Conservation (phyloP, 225 moss, liverwort and hornwort species). For the Neckera pumila region DNA sequence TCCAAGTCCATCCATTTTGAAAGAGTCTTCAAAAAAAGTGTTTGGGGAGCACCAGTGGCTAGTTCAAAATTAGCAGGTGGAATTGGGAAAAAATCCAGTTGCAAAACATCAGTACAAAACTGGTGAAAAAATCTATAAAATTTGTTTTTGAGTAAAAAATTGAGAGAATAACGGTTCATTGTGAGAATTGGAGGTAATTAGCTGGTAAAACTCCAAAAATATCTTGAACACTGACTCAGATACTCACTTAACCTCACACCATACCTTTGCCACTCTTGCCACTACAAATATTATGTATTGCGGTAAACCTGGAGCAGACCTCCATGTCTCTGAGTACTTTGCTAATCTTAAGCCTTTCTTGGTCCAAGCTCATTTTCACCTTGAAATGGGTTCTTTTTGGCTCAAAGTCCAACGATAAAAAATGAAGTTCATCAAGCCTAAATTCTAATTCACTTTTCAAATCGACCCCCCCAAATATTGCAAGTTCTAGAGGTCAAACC, state of each 20-base stretch:
- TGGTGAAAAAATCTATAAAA: background rate
- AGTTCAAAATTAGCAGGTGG: too few relatives aligned
- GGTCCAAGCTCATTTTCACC: background rate
- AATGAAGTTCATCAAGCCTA: background rate
- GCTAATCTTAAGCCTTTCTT: background rate
- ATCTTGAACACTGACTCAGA: background rate
- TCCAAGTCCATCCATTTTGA: background rate
- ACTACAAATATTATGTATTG: background rate
- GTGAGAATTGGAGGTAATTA: background rate
- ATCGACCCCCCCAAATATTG: background rate
- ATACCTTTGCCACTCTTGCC: background rate
- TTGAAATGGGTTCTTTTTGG: background rate
- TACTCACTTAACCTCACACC: background rate
- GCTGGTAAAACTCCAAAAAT: background rate
- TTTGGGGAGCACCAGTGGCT: too few relatives aligned
- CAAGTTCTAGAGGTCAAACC: background rate
- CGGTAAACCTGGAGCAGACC: too few relatives aligned
- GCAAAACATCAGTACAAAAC: too few relatives aligned
- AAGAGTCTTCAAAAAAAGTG: background rate
- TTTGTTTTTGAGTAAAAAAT: too few relatives aligned
- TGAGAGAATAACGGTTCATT: too few relatives aligned
- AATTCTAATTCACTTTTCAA: background rate
- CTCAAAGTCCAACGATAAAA: background rate
- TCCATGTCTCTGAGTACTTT: too few relatives aligned
- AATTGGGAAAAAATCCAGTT: background rate